Evolutionary conservation across 805 yeast species (phyloP), one percentile per base, ranked within the genome.

Genomic region (Myxozyma mucilagina): DNA sequence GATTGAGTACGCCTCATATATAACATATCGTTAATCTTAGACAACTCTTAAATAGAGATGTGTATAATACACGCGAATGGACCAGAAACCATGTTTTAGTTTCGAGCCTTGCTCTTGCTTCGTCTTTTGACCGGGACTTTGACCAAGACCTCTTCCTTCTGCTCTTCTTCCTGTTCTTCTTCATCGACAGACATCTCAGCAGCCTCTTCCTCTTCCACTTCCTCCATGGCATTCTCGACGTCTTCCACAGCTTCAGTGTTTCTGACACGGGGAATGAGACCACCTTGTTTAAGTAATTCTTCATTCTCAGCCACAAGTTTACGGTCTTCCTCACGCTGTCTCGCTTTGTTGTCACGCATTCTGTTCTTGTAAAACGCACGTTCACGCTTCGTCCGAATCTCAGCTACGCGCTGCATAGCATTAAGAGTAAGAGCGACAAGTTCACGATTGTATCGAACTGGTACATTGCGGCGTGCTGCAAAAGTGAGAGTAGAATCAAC

Each of bases 361-460:
- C 99, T 89, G 80, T 92, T 91, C 90, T 92, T 93, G 82, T 90
- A 94, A 91, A 94, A 94, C 14, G 98, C 97, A 74, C 96, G 84
- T 78, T 94, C 99, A 81, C 99, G 87, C 82, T 87, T 91, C 75
- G 84, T 87, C 81, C 99, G 87, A 76, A 94, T 94, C 79, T 90
- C 96, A 76, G 94, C 97, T 65, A 94, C 87, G 79, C 97, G 86
- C 58, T 88, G 82, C 99, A 94, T 94, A 49, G 97, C 97, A 79
- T 84, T 87, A 77, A 94, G 82, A 16, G 99, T 94, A 53, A 96
- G 89, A 60, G 94, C 87, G 43, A 94, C 98, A 63, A 94, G 82
- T 72, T 94, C 97, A 80, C 99, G 86, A 80, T 94, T 93, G 78
- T 94, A 94, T 77, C 99, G 85, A 50, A 94, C 97, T 52, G 99